These are phyloP conservation scores for Leccinum ochraceum DNA, from an alignment of 768 basidiomycete species.

Conservation along the genomic window DNA sequence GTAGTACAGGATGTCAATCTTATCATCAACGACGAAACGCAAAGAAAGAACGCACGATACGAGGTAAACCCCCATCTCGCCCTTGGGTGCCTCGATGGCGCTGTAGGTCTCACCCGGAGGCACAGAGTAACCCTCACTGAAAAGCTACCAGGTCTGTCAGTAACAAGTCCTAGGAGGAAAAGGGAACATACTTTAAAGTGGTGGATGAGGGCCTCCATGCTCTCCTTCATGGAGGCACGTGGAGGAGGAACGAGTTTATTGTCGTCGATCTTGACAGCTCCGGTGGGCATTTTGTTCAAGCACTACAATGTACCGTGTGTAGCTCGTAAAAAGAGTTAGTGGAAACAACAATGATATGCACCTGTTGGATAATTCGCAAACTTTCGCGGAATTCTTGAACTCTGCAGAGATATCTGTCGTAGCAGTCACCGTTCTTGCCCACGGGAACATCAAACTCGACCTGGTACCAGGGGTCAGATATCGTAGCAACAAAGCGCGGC, in stretches of 20 bases:
- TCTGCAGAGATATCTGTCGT: conserved; percentile 95
- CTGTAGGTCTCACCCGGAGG: conserved; percentile 96
- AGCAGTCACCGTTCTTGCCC: conserved; percentile 96
- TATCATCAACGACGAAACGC: not conserved
- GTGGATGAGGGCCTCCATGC: conserved; percentile 97
- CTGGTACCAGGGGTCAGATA: conserved; percentile 35
- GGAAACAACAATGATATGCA: conserved; percentile 22
- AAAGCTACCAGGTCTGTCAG: conserved; percentile 55
- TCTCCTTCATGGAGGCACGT: conserved; percentile 98
- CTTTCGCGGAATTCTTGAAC: conserved; percentile 98
- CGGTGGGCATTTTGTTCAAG: conserved; percentile 95
- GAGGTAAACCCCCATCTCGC: conserved; percentile 98
- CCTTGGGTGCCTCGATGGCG: conserved; percentile 98
- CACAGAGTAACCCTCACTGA: conserved; percentile 95
- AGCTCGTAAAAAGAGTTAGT: not conserved
- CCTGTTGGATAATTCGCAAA: conserved; percentile 83
- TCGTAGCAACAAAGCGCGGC: not conserved
- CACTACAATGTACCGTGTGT: conserved; percentile 52
- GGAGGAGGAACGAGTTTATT: conserved; percentile 97
- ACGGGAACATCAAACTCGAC: conserved; percentile 98
- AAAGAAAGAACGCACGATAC: conserved; percentile 66
- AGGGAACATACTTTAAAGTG: conserved; percentile 80
- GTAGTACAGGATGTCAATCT: not conserved
- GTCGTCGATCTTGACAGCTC: conserved; percentile 93
- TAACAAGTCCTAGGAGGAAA: not conserved